Evolutionary conservation across 441 rosid species (phyloP).

Genomic region (Euphorbia celastroides): DNA sequence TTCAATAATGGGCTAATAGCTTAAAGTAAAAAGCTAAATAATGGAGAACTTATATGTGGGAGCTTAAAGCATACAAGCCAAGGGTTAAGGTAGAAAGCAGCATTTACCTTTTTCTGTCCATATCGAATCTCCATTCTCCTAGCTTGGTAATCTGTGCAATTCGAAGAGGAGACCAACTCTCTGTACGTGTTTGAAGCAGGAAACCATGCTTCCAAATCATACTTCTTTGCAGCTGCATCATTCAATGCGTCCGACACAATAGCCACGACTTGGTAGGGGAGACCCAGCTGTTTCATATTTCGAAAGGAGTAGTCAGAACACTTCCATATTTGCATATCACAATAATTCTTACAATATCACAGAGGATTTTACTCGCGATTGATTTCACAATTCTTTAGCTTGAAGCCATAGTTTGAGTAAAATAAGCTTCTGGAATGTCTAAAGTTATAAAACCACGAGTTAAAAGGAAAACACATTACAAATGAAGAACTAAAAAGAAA

Average conservation of each 20-base stretch:
- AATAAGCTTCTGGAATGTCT: not conserved
- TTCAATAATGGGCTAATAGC: not conserved
- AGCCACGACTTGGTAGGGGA: constrained; percentile 65
- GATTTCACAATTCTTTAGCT: not conserved
- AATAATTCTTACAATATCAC: not conserved
- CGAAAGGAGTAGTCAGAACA: constrained; percentile 8
- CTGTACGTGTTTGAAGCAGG: constrained; percentile 70
- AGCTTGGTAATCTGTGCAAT: constrained; percentile 80
- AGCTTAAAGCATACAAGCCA: not conserved
- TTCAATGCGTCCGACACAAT: constrained; percentile 85
- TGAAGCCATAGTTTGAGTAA: not conserved
- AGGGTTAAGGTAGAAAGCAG: not conserved
- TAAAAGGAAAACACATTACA: not conserved
- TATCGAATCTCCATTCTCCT: constrained; percentile 79
- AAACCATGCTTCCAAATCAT: constrained; percentile 84
- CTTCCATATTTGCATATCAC: not conserved
- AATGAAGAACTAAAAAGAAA: not conserved
- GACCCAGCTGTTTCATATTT: constrained; percentile 40
- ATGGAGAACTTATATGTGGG: not conserved
- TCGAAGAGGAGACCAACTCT: constrained; percentile 86
- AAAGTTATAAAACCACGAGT: not conserved
- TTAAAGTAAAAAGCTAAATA: not conserved
- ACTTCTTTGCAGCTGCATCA: constrained; percentile 90
- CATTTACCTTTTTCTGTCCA: constrained; percentile 94
- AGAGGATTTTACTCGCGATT: not conserved